A percentile compares a stretch with the other conserved stretches of the same genome.
phyloP scores from a whole-genome alignment of 208 protist species.

The Crithidia bombi region DNA sequence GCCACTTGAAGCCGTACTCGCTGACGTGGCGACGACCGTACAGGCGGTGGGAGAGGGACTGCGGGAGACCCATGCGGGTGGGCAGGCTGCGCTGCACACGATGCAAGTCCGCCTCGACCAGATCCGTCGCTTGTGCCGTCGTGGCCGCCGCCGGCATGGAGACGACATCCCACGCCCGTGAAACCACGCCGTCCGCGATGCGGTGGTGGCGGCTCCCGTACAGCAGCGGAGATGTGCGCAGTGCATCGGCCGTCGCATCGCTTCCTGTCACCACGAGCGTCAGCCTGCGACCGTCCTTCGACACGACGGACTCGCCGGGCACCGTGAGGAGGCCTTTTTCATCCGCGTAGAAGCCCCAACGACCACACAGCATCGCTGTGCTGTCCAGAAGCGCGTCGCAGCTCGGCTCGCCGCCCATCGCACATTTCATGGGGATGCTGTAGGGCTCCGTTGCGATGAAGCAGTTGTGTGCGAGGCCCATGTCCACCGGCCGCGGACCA shows the following conservation, averaged over 20 bases:
- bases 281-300: conserved; percentile 51
- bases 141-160: conserved; percentile 39
- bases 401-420: conserved; percentile 77
- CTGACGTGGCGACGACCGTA: conserved; percentile 74
- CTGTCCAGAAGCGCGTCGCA: conserved; percentile 81
- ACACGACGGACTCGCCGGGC: conserved; percentile 69
- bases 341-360: conserved; percentile 91
- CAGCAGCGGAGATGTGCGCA: conserved; percentile 70
- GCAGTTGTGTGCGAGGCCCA: conserved; percentile 66
- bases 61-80: conserved; percentile 66
- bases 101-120: conserved; percentile 61
- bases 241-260: conserved; percentile 57
- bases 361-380: conserved; percentile 79
- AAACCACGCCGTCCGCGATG: conserved; percentile 66
- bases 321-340: conserved; percentile 82
- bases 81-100: conserved; percentile 78
- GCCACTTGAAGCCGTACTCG: conserved; percentile 82
- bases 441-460: conserved; percentile 90
- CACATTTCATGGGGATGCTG: conserved; percentile 91
- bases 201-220: conserved; percentile 87
- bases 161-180: conserved; percentile 81
- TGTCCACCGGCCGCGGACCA: conserved; percentile 83
- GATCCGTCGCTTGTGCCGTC: conserved; percentile 34
- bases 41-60: conserved; percentile 75
- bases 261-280: conserved; percentile 63